A percentile compares a stretch with the other conserved stretches of the same genome.
Conservation (phyloP, 768 basidiomycete genomes). For the Lactarius psammicola region DNA sequence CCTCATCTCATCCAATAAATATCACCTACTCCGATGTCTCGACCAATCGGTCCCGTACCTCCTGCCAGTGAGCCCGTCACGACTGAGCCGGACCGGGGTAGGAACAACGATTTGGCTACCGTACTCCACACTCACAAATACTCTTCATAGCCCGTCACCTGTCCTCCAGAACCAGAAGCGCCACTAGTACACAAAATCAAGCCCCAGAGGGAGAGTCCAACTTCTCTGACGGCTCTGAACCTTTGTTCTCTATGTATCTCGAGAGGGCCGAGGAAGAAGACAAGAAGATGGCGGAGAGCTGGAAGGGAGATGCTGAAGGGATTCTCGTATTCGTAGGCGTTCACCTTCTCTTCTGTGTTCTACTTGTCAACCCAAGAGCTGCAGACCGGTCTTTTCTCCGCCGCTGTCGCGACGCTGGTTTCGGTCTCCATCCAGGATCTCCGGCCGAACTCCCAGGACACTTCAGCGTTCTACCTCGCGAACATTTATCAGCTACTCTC, state of each 20-base stretch:
- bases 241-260: constrained; percentile 9
- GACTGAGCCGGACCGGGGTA: too few species aligned
- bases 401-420: neutral
- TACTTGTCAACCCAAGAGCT: too few species aligned
- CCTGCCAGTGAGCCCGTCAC: too few species aligned
- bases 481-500: constrained; percentile 4
- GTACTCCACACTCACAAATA: too few species aligned
- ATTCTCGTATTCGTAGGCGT: constrained; percentile 11
- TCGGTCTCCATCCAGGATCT: constrained; percentile 4
- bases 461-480: constrained; percentile 5
- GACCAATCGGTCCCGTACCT: too few species aligned
- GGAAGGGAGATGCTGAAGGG: constrained; percentile 9
- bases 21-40: too few species aligned
- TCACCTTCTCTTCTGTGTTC: neutral
- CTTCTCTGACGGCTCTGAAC: constrained; percentile 6
- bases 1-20: too few species aligned
- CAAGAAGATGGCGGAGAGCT: neutral
- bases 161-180: too few species aligned
- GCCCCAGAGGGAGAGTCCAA: neutral
- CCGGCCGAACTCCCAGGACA: constrained; percentile 8
- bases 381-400: constrained; percentile 19
- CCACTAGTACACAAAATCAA: neutral
- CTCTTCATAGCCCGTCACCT: too few species aligned
- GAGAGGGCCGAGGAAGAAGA: neutral
- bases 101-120: too few species aligned